Evolutionary conservation across 208 protist genomes (phyloP), one percentile per base, ranked within the genome.

Genomic region (Leishmania gerbilli): DNA sequence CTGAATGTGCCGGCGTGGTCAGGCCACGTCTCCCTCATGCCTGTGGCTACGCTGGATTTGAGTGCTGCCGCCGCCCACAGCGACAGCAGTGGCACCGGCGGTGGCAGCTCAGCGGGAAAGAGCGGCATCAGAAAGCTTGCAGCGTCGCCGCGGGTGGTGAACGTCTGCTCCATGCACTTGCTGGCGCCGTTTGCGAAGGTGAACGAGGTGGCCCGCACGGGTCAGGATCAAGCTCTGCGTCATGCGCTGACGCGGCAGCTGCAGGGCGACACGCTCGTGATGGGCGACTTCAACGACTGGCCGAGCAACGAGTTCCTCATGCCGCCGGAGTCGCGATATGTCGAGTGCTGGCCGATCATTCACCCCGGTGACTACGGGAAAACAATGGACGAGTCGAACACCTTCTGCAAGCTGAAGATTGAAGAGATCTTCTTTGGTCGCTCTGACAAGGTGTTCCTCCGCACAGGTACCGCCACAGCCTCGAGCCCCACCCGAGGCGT

Each of bases 271-370:
- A 89, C 84, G 62, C 68, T 98, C 24, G 89, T 89, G 11, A 96
- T 98, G 93, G 95, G 95, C 11, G 95, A 98, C 85, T 98, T 98
- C 89, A 98, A 98, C 81, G 93, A 97, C 87, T 97, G 92, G 91
- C 95, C 95, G 31, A 88, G 86, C 67, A 96, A 93, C 79, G 92
- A 97, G 82, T 97, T 98, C 76, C 58, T 83, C 65, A 96, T 98
- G 93, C 93, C 95, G 53, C 4, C 74, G 9, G 91, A 94, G 64
- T 90, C 92, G 74, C 86, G 87, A 31, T 97, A 95, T 80, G 76
- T 86, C 1, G 93, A 98, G 72, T 93, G 92, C 80, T 98, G 95
- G 95, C 93, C 93, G 34, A 51, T 96, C 27, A 51, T 98, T 17
- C 87, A 91, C 78, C 92, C 91, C 2, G 65, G 74, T 17, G 77